phyloP scores from a whole-genome alignment of 352 stramenopile species.

The Globisporangium ultimum region DNA sequence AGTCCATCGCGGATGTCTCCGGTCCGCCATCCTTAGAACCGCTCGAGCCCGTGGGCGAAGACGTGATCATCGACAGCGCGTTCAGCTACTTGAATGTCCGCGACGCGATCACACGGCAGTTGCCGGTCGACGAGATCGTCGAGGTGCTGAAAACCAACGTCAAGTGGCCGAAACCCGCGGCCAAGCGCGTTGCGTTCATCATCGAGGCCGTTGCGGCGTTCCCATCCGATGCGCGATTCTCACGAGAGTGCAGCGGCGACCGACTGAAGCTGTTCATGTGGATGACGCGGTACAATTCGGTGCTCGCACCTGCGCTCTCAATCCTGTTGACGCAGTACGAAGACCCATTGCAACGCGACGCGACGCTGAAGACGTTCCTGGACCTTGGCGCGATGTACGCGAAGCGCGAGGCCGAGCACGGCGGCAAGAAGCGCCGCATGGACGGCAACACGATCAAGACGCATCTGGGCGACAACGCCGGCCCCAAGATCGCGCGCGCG shows the following conservation, averaged over 20 bases:
- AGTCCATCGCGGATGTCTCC: not conserved
- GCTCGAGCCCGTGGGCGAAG: conserved; percentile 19
- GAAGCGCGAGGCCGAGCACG: conserved; percentile 17
- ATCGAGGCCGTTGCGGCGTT: conserved; percentile 61
- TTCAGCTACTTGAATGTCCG: conserved; percentile 28
- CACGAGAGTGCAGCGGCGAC: conserved; percentile 17
- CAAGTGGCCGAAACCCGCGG: conserved; percentile 67
- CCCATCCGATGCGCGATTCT: conserved; percentile 15
- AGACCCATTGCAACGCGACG: conserved; percentile 11
- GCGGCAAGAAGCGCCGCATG: conserved; percentile 25
- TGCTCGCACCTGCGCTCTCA: conserved; percentile 45
- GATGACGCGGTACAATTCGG: conserved; percentile 60
- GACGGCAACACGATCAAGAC: conserved; percentile 48
- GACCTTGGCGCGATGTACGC: conserved; percentile 30
- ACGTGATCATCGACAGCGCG: conserved; percentile 34
- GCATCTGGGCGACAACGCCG: conserved; percentile 31
- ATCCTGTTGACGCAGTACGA: conserved; percentile 37
- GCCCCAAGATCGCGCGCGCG: conserved; percentile 34
- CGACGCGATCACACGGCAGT: conserved; percentile 17
- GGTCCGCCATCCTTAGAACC: conserved; percentile 1
- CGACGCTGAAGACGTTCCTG: conserved; percentile 29
- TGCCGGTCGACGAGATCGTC: conserved; percentile 44
- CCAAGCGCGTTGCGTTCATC: conserved; percentile 62
- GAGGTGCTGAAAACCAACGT: conserved; percentile 76
- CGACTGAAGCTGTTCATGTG: conserved; percentile 61